Base-by-base conservation (phyloP, 441 rosid genomes). In the Codiaeum variegatum region DNA sequence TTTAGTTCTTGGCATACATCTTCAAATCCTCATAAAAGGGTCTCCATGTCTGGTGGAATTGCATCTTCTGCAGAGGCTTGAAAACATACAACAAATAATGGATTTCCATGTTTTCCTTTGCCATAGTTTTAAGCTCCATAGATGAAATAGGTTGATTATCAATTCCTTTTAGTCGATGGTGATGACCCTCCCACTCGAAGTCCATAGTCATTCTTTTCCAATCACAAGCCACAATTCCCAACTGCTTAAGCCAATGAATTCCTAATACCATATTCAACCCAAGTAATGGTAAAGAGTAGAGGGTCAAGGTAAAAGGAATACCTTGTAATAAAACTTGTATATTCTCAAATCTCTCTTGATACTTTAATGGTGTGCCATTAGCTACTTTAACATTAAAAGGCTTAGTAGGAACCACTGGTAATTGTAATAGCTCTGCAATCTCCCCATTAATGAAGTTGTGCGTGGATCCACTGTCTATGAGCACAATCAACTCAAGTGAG, bases 381-480 rank as follows among this genome's bases (percentile, higher is more conserved):
- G 70, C 58, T 1, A 65, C 21, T 0, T 19, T 19, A 0, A 73
- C 32, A 0, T 2, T 19, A 19, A 65, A 73, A 1, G 54, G 10
- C 8, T 28, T 8, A 1, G 55, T 73, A 8, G 58, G 65, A 8
- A 52, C 28, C 10, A 54, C 58, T 9, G 13, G 31, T 3, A 73
- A 6, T 5, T 67, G 3, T 0, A 73, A 6, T 2, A 16, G n/a
- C n/a, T n/a, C n/a, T n/a, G n/a, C n/a, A n/a, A n/a, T n/a, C n/a
- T n/a, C n/a, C n/a, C n/a, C 23, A 1, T 13, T 54, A 6, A 26
- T 36, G 23, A 73, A 64, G 21, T 73, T 72, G 3, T 72, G 75
- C 0, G 51, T 63, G 5, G 52, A 36, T 0, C 40, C 29, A 1
- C 55, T 64, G 21, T 73, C 63, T 2, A 49, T 73, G 24, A 49